Evolutionary conservation across 176 grass and related monocot genomes (phyloP), one percentile per base, ranked within the genome.

Genomic region (Triticum monococcum): DNA sequence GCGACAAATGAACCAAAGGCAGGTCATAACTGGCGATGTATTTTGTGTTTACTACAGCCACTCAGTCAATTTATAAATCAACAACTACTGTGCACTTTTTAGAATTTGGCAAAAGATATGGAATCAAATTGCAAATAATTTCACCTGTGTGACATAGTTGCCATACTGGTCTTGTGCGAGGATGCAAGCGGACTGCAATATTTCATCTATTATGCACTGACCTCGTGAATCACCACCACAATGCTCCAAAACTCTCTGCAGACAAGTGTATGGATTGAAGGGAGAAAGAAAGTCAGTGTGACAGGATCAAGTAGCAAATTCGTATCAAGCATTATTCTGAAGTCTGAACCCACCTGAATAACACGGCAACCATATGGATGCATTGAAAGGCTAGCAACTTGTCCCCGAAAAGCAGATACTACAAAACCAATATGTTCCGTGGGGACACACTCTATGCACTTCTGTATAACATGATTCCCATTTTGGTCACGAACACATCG

Each of bases 91-190:
- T 22, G 57, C 45, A 69, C 23, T 83, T 59, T 23, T 23, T 48
- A 40, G 4, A 41, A 77, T 56, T 64, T 12, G 11, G 70, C 17
- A 82, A n/a, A 5, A 71, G 67, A 24, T 11, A 88, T 77, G 12
- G 40, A 36, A 82, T 71, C 13, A 54, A 46, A 23, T 23, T 32
- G 45, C 70, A 64, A 68, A 79, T 2, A 75, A 77, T 25, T 45
- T 87, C 50, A 94, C 97, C 97, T 99, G 97, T 36, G 92, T 99
- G 79, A 99, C 97, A 87, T 99, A 99, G 86, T 99, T 99, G n/a
- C 97, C 97, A 72, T 97, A 99, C 90, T 99, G 97, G 72, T 99
- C 97, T 85, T 99, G 92, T 22, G 94, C 94, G 4, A 99, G 97
- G 30, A 77, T 88, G 87, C 97, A 99, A 50, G 87, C 92, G 1